Evolutionary conservation across 306 rosid species (phyloP).

Genomic region (Rosa lucieae): DNA sequence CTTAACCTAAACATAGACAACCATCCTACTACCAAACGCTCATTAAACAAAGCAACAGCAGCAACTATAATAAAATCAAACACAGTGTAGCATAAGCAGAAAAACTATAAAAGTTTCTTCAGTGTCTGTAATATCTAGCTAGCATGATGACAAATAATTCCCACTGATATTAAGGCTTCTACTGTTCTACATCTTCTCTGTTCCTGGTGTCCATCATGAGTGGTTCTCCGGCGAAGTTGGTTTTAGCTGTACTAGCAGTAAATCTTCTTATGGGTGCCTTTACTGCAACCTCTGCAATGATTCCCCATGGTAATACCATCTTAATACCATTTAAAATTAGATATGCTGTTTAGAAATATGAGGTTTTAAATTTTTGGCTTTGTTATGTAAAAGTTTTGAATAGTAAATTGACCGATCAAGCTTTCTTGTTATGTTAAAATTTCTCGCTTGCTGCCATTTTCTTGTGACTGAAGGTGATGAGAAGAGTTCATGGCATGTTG

Average conservation of each 20-base stretch:
- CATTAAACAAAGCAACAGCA: neutral
- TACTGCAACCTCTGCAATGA: neutral
- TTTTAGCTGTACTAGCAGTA: neutral
- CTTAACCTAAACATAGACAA: neutral
- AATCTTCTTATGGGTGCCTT: slow-evolving; percentile 5
- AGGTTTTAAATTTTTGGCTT: neutral
- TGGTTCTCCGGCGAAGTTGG: slow-evolving; percentile 11
- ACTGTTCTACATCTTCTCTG: neutral
- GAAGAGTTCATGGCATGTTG: slow-evolving; percentile 4
- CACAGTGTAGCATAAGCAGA: neutral
- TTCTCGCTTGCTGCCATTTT: neutral
- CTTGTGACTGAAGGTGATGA: neutral
- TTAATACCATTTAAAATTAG: neutral
- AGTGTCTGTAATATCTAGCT: neutral
- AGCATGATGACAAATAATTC: neutral
- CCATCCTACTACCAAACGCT: neutral
- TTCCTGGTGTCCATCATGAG: slow-evolving; percentile 4
- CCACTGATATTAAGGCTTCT: neutral
- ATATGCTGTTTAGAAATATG: neutral
- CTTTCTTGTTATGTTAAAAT: neutral
- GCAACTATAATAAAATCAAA: neutral
- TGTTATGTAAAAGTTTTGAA: neutral
- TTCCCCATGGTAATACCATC: slow-evolving; percentile 4
- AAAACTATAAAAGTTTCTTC: neutral
- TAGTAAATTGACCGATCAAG: neutral